Base-by-base conservation (phyloP, 2,329 filamentous ascomycete species). In the Colletotrichum gigasporum region DNA sequence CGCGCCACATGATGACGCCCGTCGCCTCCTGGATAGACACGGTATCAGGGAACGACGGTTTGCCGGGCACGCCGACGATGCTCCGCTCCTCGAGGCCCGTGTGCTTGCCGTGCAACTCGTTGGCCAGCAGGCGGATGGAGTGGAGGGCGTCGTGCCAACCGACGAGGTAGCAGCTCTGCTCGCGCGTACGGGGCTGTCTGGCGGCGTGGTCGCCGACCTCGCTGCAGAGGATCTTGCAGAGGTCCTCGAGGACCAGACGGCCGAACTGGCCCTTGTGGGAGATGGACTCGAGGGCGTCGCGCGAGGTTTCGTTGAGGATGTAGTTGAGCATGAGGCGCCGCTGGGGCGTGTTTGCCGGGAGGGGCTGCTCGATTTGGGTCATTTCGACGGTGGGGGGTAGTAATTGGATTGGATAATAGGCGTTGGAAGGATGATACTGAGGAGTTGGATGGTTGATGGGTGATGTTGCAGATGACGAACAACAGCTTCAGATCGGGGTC, bases 91-190 rank as follows among this genome's bases (percentile, higher is more conserved):
- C 24, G 22, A 9, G 41, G 41, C 10, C 20, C 4, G 16, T 14
- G n/a, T 9, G 5, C 35, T 14, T 5, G n/a, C 6, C 16, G 3
- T 5, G n/a, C 12, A 16, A 39, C 3, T n/a, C 14, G 35, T 8
- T 12, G n/a, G 42, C 34, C 11, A 56, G 12, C n/a, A 37, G 22
- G 4, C 41, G 41, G 32, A 56, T 20, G 16, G 53, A 28, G 20
- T 56, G 53, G n/a, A 56, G 32, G 10, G 53, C 53, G 11, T 56
- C 53, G 39, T 56, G 53, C 53, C 53, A 56, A 30, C 53, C 53
- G 11, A 56, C 53, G n/a, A 47, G 39, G 41, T 56, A 56, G 18
- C 18, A 14, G 3, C 26, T 20, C 30, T 56, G 30, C 0, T 56
- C 53, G 35, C 1, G 24, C 12, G 14, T 7, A 14, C 3, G 53